Evolutionary conservation across 176 grass and related monocot genomes (phyloP).

Genomic region (Poa annua): DNA sequence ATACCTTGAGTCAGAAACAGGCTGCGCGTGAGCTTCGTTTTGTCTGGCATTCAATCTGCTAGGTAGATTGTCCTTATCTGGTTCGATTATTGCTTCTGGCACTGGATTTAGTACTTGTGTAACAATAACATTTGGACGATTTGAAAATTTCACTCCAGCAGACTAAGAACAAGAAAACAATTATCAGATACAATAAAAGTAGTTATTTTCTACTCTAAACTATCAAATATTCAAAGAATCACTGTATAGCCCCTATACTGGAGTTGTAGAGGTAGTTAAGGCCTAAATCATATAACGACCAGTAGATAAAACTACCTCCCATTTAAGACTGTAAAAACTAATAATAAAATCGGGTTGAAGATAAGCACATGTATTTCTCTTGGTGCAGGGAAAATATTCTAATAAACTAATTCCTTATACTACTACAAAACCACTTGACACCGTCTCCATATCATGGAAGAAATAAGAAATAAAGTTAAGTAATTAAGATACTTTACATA

Average conservation of each 20-base stretch:
- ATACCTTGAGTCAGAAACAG: constrained; percentile 72
- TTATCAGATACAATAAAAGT: constrained; percentile 40
- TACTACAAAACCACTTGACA: background rate
- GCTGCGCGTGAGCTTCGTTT: constrained; percentile 52
- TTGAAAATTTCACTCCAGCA: constrained; percentile 77
- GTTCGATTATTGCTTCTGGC: constrained; percentile 45
- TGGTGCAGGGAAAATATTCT: constrained; percentile 13
- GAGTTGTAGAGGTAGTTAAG: constrained; percentile 25
- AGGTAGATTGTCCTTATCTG: constrained; percentile 43
- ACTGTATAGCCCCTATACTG: constrained; percentile 18
- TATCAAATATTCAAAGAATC: constrained; percentile 32
- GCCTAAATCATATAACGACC: constrained; percentile 17
- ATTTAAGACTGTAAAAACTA: background rate
- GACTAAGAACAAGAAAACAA: constrained; percentile 51
- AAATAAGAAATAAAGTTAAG: constrained; percentile 30
- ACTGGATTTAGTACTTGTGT: constrained; percentile 53
- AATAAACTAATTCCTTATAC: background rate
- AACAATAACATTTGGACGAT: constrained; percentile 55
- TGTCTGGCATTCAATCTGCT: constrained; percentile 48
- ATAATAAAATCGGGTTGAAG: background rate
- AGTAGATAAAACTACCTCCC: constrained; percentile 4
- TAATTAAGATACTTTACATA: constrained; percentile 49
- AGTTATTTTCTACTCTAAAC: constrained; percentile 12
- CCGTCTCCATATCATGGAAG: background rate
- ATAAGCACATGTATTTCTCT: background rate